Conservation (phyloP, 495 filamentous ascomycete species). For the Aspergillus homomorphus region DNA sequence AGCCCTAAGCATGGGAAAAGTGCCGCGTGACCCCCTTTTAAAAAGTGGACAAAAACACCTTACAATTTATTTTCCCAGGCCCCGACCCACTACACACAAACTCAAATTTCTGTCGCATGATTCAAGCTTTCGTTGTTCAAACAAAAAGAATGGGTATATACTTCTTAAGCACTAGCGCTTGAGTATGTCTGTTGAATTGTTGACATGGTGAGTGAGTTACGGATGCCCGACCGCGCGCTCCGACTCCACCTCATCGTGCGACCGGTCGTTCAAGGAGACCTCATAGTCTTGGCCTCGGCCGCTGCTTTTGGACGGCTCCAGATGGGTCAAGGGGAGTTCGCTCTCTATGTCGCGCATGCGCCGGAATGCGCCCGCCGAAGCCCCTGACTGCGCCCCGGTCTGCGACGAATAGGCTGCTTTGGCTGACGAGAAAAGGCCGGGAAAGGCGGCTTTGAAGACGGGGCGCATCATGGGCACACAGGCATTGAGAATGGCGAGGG, state of each 20-base stretch:
- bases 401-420: conserved; percentile 14
- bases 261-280: not conserved
- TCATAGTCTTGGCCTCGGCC: not conserved
- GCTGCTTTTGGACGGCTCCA: conserved; percentile 3
- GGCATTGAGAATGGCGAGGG: conserved; percentile 20
- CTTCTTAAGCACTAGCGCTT: no score
- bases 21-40: no score
- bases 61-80: no score
- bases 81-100: no score
- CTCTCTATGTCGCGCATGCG: conserved; percentile 18
- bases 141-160: no score
- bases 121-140: no score
- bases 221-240: not conserved
- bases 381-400: conserved; percentile 5
- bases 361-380: conserved; percentile 8
- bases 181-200: no score
- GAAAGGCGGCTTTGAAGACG: conserved; percentile 18
- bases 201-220: no score
- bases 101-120: no score
- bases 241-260: not conserved
- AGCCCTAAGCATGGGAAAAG: no score
- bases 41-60: no score
- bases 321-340: conserved; percentile 17
- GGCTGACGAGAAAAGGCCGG: conserved; percentile 16
- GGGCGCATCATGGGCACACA: conserved; percentile 29